A percentile compares a stretch with the other conserved stretches of the same genome.
These are phyloP conservation scores for Coemansia sp. DNA, from an alignment of 192 early-diverging fungal genomes.

Conservation along the genomic window DNA sequence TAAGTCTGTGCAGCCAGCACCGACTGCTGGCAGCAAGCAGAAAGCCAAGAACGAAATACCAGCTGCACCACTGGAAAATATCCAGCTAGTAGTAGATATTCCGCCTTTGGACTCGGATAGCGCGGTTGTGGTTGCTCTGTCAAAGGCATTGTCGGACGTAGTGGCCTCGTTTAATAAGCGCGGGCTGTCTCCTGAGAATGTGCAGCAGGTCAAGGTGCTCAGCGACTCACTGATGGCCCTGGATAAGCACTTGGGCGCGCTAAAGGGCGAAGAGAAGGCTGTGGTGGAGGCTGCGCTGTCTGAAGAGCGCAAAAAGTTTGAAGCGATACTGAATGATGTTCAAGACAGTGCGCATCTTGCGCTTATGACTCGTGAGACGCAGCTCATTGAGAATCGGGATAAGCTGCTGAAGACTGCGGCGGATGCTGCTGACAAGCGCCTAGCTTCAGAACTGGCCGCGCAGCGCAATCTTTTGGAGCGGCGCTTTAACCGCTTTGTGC, in stretches of 20 bases:
- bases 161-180: conserved; percentile 41
- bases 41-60: conserved; percentile 11
- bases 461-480: conserved; percentile 75
- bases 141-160: conserved; percentile 30
- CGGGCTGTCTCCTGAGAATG: conserved; percentile 36
- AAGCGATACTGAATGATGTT: conserved; percentile 52
- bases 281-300: conserved; percentile 59
- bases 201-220: conserved; percentile 44
- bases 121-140: conserved; percentile 31
- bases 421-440: conserved; percentile 51
- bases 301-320: conserved; percentile 60
- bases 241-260: conserved; percentile 51
- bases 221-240: conserved; percentile 54
- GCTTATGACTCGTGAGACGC: conserved; percentile 49
- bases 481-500: conserved; percentile 77
- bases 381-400: conserved; percentile 56
- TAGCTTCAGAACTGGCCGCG: conserved; percentile 61
- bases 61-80: conserved; percentile 21
- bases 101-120: conserved; percentile 43
- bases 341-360: conserved; percentile 52
- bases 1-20: background rate
- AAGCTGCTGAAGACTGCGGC: conserved; percentile 52
- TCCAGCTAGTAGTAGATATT: conserved; percentile 47
- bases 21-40: background rate
- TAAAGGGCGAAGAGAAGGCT: conserved; percentile 51